Percentiles rank a stretch among this genome's conserved stretches.
Conservation (phyloP, 169 alveolate species). For the Toxoplasma gondii region DNA sequence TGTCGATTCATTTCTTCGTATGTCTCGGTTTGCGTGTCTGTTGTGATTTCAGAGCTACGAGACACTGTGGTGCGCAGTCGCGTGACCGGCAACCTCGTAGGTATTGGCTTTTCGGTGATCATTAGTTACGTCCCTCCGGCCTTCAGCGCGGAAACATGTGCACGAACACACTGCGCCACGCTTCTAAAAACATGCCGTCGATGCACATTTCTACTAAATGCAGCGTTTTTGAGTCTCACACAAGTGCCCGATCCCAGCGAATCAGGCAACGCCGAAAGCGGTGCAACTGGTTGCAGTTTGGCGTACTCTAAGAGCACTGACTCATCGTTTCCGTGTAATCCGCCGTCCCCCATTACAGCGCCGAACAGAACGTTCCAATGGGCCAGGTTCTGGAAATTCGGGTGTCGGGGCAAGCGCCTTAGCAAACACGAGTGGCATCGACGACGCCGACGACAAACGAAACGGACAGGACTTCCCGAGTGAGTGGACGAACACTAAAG, state of each 20-base stretch:
- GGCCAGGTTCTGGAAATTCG: background rate
- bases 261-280: background rate
- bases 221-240: constrained; percentile 27
- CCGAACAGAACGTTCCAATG: background rate
- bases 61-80: constrained; percentile 46
- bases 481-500: background rate
- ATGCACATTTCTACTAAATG: background rate
- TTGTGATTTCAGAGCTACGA: background rate
- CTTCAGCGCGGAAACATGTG: constrained; percentile 22
- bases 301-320: background rate
- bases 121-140: background rate
- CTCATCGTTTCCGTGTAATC: background rate
- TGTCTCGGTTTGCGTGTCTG: background rate
- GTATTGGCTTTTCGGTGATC: constrained; percentile 1
- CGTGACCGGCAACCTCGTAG: constrained; percentile 18
- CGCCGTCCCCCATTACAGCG: constrained; percentile 19
- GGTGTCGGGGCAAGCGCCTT: background rate
- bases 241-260: background rate
- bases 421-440: constrained; percentile 2
- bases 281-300: background rate
- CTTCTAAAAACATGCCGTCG: constrained; percentile 35
- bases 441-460: background rate
- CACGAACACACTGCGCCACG: constrained; percentile 38
- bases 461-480: background rate
- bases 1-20: background rate